These are phyloP conservation scores for Sphaceloma murrayae DNA, from an alignment of 2,329 filamentous ascomycete genomes.

Conservation along the genomic window DNA sequence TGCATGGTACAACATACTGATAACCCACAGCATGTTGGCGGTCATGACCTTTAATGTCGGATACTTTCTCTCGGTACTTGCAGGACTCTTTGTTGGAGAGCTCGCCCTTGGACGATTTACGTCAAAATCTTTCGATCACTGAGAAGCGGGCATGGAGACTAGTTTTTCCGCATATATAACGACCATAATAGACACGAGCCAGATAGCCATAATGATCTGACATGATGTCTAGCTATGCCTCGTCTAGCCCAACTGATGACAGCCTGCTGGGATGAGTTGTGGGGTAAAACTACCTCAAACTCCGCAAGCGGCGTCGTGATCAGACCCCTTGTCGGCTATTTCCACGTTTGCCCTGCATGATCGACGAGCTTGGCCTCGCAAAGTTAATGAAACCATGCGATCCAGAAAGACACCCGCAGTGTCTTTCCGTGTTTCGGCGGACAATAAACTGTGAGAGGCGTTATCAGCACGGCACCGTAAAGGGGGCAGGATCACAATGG, in stretches of 20 bases:
- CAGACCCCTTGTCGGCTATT: slow-evolving; percentile 7
- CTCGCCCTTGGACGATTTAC: slow-evolving; percentile 65
- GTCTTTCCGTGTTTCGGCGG: slow-evolving; percentile 3
- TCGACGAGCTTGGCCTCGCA: slow-evolving; percentile 12
- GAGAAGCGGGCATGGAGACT: no score
- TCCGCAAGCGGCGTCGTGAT: slow-evolving; percentile 15
- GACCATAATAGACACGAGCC: slow-evolving; percentile 12
- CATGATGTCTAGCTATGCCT: neutral
- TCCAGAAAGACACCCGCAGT: slow-evolving; percentile 1
- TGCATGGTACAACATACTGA: slow-evolving; percentile 17
- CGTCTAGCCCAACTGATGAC: no score
- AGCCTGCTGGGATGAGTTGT: slow-evolving; percentile 10
- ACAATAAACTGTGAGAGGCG: slow-evolving; percentile 4
- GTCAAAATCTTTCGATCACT: slow-evolving; percentile 26
- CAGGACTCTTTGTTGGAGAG: slow-evolving; percentile 75
- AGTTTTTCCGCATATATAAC: no score
- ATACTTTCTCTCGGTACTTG: slow-evolving; percentile 73
- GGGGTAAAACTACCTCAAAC: slow-evolving; percentile 17
- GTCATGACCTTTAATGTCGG: slow-evolving; percentile 86
- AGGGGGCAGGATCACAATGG: slow-evolving; percentile 6
- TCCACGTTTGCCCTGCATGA: slow-evolving; percentile 9
- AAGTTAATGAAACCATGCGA: slow-evolving; percentile 12
- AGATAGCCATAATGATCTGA: slow-evolving; percentile 12
- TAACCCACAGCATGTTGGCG: slow-evolving; percentile 64
- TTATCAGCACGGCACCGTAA: no score